These are phyloP conservation scores for Jatropha multifida DNA, from an alignment of 441 rosid genomes.

Conservation along the genomic window DNA sequence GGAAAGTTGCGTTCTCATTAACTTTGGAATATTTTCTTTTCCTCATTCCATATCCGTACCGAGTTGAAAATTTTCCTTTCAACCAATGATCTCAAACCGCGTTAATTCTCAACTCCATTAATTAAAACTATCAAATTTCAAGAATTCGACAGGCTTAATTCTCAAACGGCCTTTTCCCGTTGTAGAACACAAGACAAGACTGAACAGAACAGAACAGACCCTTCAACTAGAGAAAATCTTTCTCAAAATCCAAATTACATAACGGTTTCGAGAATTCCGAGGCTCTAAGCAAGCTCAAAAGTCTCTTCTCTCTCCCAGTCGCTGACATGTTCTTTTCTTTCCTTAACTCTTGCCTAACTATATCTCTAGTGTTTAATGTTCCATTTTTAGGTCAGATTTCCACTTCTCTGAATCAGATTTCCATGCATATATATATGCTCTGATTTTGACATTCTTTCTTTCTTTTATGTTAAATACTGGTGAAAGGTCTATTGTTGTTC, in stretches of 20 bases:
- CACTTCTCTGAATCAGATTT: slow-evolving; percentile 34
- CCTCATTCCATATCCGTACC: too few species aligned
- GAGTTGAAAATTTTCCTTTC: too few species aligned
- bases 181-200: neutral
- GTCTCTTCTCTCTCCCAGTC: slow-evolving; percentile 24
- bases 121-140: too few species aligned
- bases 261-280: slow-evolving; percentile 51
- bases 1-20: too few species aligned
- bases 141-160: neutral
- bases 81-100: neutral
- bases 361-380: slow-evolving; percentile 11
- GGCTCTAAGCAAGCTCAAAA: slow-evolving; percentile 62
- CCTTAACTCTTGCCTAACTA: slow-evolving; percentile 6
- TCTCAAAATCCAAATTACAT: slow-evolving; percentile 16
- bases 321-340: slow-evolving; percentile 65
- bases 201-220: neutral
- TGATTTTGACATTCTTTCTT: slow-evolving; percentile 20
- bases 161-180: neutral
- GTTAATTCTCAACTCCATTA: too few species aligned
- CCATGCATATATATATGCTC: slow-evolving; percentile 17
- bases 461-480: slow-evolving; percentile 29
- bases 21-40: too few species aligned
- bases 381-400: slow-evolving; percentile 56
- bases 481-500: slow-evolving; percentile 49
- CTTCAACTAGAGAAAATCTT: slow-evolving; percentile 31